Evolutionary conservation across 2,329 filamentous ascomycete species (phyloP).

Genomic region (Fusarium sterilihyphosum): DNA sequence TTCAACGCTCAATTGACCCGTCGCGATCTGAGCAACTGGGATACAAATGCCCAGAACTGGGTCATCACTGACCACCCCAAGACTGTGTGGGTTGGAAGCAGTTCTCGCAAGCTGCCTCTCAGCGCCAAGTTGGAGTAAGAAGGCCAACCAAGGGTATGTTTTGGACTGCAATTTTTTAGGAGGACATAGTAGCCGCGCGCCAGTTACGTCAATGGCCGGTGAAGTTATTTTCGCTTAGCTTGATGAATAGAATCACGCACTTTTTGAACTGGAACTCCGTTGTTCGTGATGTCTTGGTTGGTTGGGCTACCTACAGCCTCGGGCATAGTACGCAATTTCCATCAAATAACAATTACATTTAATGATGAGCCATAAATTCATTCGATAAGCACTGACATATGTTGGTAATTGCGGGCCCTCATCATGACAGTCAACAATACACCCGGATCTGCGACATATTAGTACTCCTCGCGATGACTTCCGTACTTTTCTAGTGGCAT

Average conservation of each 20-base stretch:
- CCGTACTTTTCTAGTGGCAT: not conserved
- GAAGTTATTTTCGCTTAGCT: constrained; percentile 6
- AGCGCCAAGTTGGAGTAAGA: constrained; percentile 34
- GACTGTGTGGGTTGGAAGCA: constrained; percentile 65
- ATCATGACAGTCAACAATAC: not conserved
- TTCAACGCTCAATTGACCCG: constrained; percentile 78
- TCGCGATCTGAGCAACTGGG: constrained; percentile 90
- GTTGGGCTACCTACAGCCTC: not conserved
- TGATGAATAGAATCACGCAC: not conserved
- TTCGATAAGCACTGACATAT: fast-evolving
- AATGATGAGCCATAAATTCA: fast-evolving
- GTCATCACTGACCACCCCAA: constrained; percentile 64
- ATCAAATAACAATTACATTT: not conserved
- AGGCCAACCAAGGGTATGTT: not conserved
- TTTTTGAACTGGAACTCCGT: not conserved
- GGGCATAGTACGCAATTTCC: no score
- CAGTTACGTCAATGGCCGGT: constrained; percentile 14
- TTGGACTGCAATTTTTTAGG: not conserved
- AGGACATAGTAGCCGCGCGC: not conserved
- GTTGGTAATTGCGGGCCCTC: not conserved
- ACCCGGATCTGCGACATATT: not conserved
- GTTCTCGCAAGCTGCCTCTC: constrained; percentile 64
- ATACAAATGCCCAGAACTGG: constrained; percentile 84
- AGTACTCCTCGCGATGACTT: not conserved
- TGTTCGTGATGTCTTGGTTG: not conserved